phyloP scores from a whole-genome alignment of 257 asterid species.

The Solanum neorickii region DNA sequence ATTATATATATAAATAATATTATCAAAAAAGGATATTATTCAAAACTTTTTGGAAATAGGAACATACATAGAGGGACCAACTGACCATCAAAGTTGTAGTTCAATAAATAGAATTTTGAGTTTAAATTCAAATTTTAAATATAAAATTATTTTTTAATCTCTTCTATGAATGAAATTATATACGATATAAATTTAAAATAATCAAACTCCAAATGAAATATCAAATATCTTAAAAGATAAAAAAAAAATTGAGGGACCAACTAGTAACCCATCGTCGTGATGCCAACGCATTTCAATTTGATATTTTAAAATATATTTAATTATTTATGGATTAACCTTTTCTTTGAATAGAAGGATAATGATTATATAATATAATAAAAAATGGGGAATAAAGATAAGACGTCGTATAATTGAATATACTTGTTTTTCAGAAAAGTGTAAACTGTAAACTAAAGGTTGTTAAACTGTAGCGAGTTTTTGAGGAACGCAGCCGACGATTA shows the following conservation, averaged over 20 bases:
- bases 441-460: not conserved
- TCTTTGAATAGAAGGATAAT: not conserved
- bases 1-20: too few relatives aligned
- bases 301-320: not conserved
- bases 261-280: not conserved
- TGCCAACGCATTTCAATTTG: not conserved
- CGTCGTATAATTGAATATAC: not conserved
- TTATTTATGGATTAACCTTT: not conserved
- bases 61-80: not conserved
- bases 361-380: not conserved
- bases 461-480: not conserved
- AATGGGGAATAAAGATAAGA: not conserved
- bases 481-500: not conserved
- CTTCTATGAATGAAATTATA: rapidly evolving
- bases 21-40: not conserved
- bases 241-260: not conserved
- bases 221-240: too few relatives aligned
- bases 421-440: not conserved
- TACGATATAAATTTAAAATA: too few relatives aligned
- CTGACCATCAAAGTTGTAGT: not conserved
- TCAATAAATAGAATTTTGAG: not conserved
- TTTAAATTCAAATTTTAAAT: rapidly evolving
- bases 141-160: rapidly evolving
- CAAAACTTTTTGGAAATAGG: not conserved
- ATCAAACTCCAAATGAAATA: too few relatives aligned